Evolutionary conservation across 2,329 filamentous ascomycete genomes (phyloP), one percentile per base, ranked within the genome.

Genomic region (Trichophyton equinum): DNA sequence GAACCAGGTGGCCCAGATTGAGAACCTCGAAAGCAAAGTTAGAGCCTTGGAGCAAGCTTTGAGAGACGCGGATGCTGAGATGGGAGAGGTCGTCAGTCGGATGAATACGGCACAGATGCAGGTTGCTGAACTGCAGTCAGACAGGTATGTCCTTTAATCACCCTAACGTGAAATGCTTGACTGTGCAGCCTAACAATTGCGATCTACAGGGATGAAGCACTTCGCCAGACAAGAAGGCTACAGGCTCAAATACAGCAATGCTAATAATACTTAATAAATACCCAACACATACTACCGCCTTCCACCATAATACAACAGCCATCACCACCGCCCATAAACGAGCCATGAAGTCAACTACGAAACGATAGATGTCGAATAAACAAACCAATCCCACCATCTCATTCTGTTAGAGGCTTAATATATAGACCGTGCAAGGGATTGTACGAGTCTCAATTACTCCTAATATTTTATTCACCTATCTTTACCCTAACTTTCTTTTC

Each of bases 41-140:
- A 78, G 84, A 61, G 90, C 96, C 74, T 83, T 99, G 2, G 94
- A 99, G 77, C 85, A 84, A 68, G 87, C 91, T 15, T 79, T 95
- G 11, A 75, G 81, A 4, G 83, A 89, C 65, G 87, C 89, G 15
- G 89, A 94, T 68, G 77, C 78, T 57, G 88, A 92, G 75, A 92
- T 94, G 87, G 84, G 89, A 70, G 85, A 89, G 72, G 89, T 94
- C 6, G 87, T 95, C 6, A 80, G 85, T 63, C 81, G 87, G 64
- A 92, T 95, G 85, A 92, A 89, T 74, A 79, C 80, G 67, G 88
- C 88, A 8, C 89, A 94, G 76, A 88, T 91, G 67, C 87, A 91
- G 74, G 89, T 94, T 61, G 83, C 88, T 69, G 83, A 89, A 70
- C 78, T 95, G 62, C 88, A 91, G 73, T 72, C 73, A 63, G 76